Evolutionary conservation across 345 rosid species (phyloP), one percentile per base, ranked within the genome.

Genomic region (Brassica cretica): DNA sequence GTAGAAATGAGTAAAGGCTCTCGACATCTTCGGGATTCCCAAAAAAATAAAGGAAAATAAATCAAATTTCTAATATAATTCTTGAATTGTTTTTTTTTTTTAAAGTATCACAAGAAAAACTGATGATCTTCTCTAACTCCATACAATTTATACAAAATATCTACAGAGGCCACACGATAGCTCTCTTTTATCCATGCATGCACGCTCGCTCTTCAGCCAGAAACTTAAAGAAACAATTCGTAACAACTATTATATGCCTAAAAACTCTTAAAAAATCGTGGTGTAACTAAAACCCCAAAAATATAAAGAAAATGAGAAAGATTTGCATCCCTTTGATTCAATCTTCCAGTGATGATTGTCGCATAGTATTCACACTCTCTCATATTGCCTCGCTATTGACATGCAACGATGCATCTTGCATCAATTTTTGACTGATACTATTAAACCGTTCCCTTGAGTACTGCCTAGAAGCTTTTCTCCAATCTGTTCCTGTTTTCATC

Each of bases 401-500:
- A 55, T 83, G 80, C 84, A 94, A 82, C 16, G 98, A 94, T 10
- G 97, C 95, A 39, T 94, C 98, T 76, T 84, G 87, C 86, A 89
- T 88, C 77, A 94, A 85, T 64, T 87, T 85, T 44, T 84, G 86
- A 86, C 97, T 92, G 69, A 94, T 91, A 83, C 81, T 92, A 58
- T 89, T 94, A 85, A 94, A 94, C 81, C 93, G 83, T 76, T 94
- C 97, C 68, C 98, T 73, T 19, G 98, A 94, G 78, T 94, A 94
- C 76, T 94, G 98, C 80, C 98, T 84, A 0, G 98, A 94, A 14
- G 97, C 98, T 83, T 92, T 94, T 80, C 98, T 88, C 98, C 98
- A 92, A 78, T 94, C 97, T 25, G 97, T 94, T 16, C 97, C 98
- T 0, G 95, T 91, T 85, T 94, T 92, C 98, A 94, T 94, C 98